Conservation (phyloP, 345 rosid species). For the Murraya koenigii region DNA sequence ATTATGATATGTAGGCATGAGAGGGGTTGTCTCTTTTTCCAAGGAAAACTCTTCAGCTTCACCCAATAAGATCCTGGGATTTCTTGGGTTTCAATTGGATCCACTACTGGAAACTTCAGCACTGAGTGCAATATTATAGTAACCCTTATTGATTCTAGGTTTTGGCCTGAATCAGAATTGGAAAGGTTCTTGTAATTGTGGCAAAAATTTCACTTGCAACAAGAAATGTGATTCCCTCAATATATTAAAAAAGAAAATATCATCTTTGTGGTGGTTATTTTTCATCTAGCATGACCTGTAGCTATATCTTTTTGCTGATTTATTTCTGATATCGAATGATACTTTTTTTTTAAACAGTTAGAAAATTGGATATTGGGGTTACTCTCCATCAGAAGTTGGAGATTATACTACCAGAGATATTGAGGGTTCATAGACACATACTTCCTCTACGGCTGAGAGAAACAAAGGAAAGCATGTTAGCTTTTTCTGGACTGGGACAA, state of each 20-base stretch:
- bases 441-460: slow-evolving; percentile 65
- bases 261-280: too few relatives aligned
- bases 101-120: background rate
- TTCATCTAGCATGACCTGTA: too few relatives aligned
- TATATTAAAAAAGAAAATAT: too few relatives aligned
- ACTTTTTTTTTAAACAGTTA: background rate
- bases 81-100: slow-evolving; percentile 31
- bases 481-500: slow-evolving; percentile 39
- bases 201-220: slow-evolving; percentile 48
- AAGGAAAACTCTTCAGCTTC: slow-evolving; percentile 18
- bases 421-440: slow-evolving; percentile 41
- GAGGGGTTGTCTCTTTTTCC: too few relatives aligned
- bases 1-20: too few relatives aligned
- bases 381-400: background rate
- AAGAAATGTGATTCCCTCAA: slow-evolving; percentile 22
- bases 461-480: slow-evolving; percentile 32
- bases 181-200: slow-evolving; percentile 41
- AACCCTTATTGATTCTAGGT: slow-evolving; percentile 36
- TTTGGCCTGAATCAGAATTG: slow-evolving; percentile 48
- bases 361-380: slow-evolving; percentile 13
- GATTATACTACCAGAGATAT: slow-evolving; percentile 22
- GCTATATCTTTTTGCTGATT: too few relatives aligned
- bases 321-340: background rate
- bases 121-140: slow-evolving; percentile 28
- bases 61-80: slow-evolving; percentile 45